These are phyloP conservation scores for Fusarium redolens DNA, from an alignment of 2,329 filamentous ascomycete genomes.

Conservation along the genomic window DNA sequence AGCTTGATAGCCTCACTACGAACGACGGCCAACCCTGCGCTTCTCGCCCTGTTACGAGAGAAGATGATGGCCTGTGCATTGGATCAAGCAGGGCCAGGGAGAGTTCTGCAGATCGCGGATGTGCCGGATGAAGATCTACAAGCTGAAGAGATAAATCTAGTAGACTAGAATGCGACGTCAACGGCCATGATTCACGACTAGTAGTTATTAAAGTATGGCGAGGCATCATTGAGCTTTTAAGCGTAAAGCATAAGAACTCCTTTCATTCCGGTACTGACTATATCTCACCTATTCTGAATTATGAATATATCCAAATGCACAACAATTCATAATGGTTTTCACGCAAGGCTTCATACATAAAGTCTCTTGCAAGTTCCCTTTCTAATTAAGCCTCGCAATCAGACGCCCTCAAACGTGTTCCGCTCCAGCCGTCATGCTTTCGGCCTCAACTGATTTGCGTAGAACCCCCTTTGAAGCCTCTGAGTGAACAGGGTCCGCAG, in stretches of 20 bases:
- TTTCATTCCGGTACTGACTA: neutral
- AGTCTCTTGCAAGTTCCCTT: too few species aligned
- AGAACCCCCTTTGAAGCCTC: neutral
- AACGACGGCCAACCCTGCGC: conserved; percentile 12
- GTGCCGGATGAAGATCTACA: neutral
- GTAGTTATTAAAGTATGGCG: neutral
- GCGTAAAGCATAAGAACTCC: neutral
- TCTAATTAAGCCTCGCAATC: rapidly evolving
- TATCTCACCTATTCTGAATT: too few species aligned
- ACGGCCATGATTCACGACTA: neutral
- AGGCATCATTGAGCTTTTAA: neutral
- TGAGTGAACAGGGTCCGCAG: neutral
- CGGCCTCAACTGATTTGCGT: conserved; percentile 8
- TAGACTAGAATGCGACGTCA: neutral
- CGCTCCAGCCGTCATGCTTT: neutral
- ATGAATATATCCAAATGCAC: neutral
- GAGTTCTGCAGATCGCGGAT: conserved; percentile 13
- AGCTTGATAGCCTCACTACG: conserved; percentile 16
- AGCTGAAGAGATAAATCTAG: neutral
- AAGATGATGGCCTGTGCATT: conserved; percentile 25
- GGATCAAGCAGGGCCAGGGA: conserved; percentile 1
- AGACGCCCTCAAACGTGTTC: conserved; percentile 1
- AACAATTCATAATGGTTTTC: too few species aligned
- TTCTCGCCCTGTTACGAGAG: conserved; percentile 8
- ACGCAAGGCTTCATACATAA: neutral